Conservation (phyloP, 2,329 filamentous ascomycete species). For the Clonostachys chloroleuca region DNA sequence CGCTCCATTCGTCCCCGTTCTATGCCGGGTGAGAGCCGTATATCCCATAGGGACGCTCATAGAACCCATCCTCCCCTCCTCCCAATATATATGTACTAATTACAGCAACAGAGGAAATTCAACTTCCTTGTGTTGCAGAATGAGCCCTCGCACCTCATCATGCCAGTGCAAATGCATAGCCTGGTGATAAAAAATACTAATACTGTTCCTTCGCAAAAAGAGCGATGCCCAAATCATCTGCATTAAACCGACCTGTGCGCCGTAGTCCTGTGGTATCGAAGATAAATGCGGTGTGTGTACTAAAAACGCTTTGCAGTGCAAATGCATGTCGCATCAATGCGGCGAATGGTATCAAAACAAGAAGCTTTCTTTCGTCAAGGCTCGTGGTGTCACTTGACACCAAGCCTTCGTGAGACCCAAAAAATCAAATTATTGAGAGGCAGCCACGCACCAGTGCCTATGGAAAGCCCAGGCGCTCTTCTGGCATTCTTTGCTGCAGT, state of each 20-base stretch:
- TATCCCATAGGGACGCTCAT: too few species aligned
- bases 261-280: constrained; percentile 34
- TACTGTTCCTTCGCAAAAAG: neutral
- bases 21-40: too few species aligned
- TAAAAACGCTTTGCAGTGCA: constrained; percentile 34
- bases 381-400: neutral
- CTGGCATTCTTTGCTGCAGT: constrained; percentile 99
- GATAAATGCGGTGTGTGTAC: constrained; percentile 30
- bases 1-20: too few species aligned
- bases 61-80: too few species aligned
- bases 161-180: neutral
- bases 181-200: neutral
- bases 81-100: too few species aligned
- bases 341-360: neutral
- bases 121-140: neutral
- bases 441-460: constrained; percentile 92
- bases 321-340: constrained; percentile 20
- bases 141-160: neutral
- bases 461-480: constrained; percentile 99
- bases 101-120: too few species aligned
- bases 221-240: neutral
- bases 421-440: constrained; percentile 25
- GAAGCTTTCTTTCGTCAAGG: neutral
- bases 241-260: neutral
- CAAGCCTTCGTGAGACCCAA: neutral